Percentiles rank a stretch among this genome's conserved stretches.
These are phyloP conservation scores for Brasenia schreberi DNA, from an alignment of 164 flowering plant genomes.

Conservation along the genomic window DNA sequence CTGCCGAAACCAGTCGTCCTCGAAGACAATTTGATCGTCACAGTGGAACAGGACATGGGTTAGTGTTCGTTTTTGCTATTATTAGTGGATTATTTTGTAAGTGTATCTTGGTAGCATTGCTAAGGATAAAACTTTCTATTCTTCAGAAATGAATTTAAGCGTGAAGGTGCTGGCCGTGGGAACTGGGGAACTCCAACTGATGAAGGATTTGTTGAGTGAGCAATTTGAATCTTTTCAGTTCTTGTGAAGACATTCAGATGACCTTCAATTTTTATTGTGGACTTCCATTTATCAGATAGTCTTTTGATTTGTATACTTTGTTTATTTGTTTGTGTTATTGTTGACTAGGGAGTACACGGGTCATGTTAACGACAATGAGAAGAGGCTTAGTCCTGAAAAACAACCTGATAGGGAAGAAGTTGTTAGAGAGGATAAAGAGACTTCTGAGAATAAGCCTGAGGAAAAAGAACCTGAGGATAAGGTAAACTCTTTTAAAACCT, in stretches of 20 bases:
- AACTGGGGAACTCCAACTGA: conserved; percentile 60
- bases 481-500: conserved; percentile 10
- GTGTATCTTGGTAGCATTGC: neutral
- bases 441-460: conserved; percentile 25
- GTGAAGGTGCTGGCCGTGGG: conserved; percentile 56
- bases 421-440: conserved; percentile 30
- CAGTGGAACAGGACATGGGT: conserved; percentile 67
- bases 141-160: conserved; percentile 39
- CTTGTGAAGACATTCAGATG: neutral
- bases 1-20: conserved; percentile 35
- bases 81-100: neutral
- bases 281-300: neutral
- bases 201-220: conserved; percentile 36
- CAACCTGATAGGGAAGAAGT: conserved; percentile 23
- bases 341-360: conserved; percentile 26
- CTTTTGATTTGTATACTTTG: neutral
- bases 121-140: neutral
- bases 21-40: conserved; percentile 46
- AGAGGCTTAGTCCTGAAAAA: conserved; percentile 23
- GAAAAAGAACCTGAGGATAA: conserved; percentile 48
- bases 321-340: neutral
- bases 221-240: neutral
- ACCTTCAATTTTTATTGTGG: neutral
- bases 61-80: neutral
- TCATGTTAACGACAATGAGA: conserved; percentile 19